Conservation (phyloP, 2,329 filamentous ascomycete species). For the Amesomyces nigricolor region DNA sequence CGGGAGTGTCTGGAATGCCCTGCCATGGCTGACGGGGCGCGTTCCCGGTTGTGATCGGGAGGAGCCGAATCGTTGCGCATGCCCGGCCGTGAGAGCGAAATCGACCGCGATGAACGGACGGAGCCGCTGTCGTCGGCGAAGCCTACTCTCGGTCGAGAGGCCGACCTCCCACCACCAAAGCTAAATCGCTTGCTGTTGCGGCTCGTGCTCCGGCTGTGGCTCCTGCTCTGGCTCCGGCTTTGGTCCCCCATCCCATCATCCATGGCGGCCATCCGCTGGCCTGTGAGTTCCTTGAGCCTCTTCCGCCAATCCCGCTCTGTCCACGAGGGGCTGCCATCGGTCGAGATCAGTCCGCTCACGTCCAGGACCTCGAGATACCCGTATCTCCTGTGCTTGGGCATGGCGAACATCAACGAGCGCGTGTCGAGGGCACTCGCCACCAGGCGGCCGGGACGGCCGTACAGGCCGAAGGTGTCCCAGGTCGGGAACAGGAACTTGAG, state of each 20-base stretch:
- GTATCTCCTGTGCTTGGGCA: constrained; percentile 82
- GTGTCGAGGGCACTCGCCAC: constrained; percentile 83
- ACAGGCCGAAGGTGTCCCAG: constrained; percentile 87
- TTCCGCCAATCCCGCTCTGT: constrained; percentile 85
- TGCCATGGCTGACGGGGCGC: constrained; percentile 32
- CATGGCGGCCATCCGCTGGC: constrained; percentile 65
- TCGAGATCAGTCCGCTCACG: constrained; percentile 72
- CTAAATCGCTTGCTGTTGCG: constrained; percentile 54
- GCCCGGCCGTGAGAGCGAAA: constrained; percentile 39
- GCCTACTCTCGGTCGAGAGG: constrained; percentile 45
- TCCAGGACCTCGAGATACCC: constrained; percentile 89
- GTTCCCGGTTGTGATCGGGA: constrained; percentile 37
- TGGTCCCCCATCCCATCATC: constrained; percentile 37
- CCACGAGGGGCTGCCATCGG: constrained; percentile 71
- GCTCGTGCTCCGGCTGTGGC: constrained; percentile 50
- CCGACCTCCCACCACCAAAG: constrained; percentile 37
- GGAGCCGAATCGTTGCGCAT: constrained; percentile 48
- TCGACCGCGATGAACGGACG: constrained; percentile 48
- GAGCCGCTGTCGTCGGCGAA: constrained; percentile 52
- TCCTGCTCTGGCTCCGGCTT: constrained; percentile 26
- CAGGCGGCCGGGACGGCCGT: constrained; percentile 80
- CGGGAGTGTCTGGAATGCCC: constrained; percentile 37
- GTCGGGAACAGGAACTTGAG: constrained; percentile 87
- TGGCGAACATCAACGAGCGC: constrained; percentile 94
- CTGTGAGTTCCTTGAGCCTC: constrained; percentile 81